phyloP scores from a whole-genome alignment of 2,329 filamentous ascomycete species.

The Talaromyces sp. region DNA sequence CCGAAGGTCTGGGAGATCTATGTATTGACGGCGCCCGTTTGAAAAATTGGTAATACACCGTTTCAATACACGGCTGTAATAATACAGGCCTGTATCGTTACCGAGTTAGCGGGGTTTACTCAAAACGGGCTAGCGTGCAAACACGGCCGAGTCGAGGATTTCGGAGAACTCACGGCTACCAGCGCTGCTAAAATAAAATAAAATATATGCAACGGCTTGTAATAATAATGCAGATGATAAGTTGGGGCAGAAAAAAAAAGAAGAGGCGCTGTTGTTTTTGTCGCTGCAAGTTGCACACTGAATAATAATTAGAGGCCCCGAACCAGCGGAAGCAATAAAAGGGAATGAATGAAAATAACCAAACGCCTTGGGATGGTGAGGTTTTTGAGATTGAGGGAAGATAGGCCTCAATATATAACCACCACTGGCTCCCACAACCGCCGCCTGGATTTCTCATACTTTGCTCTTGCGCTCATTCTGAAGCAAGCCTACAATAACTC shows the following conservation, averaged over 20 bases:
- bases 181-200: constrained; percentile 2
- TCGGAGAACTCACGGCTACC: constrained; percentile 1
- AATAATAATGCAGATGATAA: neutral
- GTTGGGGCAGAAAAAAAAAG: neutral
- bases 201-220: neutral
- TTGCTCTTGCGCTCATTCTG: constrained; percentile 14
- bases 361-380: neutral
- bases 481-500: constrained; percentile 11
- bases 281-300: neutral
- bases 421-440: constrained; percentile 2
- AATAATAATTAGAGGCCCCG: neutral
- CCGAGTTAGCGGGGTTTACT: neutral
- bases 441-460: neutral
- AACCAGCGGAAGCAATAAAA: constrained; percentile 8
- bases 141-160: neutral
- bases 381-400: neutral
- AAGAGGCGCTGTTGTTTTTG: neutral
- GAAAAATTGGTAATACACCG: constrained; percentile 5
- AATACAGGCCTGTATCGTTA: constrained; percentile 3
- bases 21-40: constrained; percentile 7
- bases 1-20: constrained; percentile 10
- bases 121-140: neutral
- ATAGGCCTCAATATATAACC: constrained; percentile 5
- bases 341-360: neutral
- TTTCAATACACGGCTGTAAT: constrained; percentile 2